Evolutionary conservation across 306 rosid species (phyloP), one percentile per base, ranked within the genome.

Genomic region (Quercus bicolor): DNA sequence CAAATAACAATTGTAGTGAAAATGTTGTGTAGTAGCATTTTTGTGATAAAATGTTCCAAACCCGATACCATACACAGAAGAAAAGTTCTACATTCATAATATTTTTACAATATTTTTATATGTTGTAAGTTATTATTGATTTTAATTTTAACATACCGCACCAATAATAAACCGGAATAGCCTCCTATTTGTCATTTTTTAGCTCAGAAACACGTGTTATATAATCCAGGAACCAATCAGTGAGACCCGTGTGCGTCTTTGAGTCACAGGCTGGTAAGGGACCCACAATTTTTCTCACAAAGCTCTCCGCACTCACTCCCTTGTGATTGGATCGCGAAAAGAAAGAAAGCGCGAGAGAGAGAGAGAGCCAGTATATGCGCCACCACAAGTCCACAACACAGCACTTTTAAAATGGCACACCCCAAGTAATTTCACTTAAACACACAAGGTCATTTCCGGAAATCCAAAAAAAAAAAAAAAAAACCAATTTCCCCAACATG

Each of bases 361-460:
- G 40, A 34, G 40, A 34, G 43, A 8, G 45, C 45, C 45, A 40
- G 45, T 40, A 2, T 40, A 2, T 40, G 45, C 45, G 45, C 45
- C 45, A 40, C 11, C 45, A 2, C 28, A 26, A 26, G 28, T 26
- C 28, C 28, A 26, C 45, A 40, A 8, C 45, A 40, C 45, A 40
- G 2, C 45, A 40, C 45, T 2, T 0, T 8, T 40, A 40, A 40
- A 77, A 70, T 83, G 91, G 87, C 66, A 19, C 13, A 19, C 14
- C 64, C 45, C 64, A 43, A 24, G 90, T 80, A 83, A 72, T 82
- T 85, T 21, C 0, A 1, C 6, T 14, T 74, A 40, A 3, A 0
- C 3, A 40, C 45, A 5, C 9, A 66, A 74, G 87, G 97, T 79
- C 8, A 83, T 65, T 52, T 18, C 16, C 53, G 91, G 7, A 56